These are phyloP conservation scores for Leccinum truebloodii DNA, from an alignment of 768 basidiomycete species.

Conservation along the genomic window DNA sequence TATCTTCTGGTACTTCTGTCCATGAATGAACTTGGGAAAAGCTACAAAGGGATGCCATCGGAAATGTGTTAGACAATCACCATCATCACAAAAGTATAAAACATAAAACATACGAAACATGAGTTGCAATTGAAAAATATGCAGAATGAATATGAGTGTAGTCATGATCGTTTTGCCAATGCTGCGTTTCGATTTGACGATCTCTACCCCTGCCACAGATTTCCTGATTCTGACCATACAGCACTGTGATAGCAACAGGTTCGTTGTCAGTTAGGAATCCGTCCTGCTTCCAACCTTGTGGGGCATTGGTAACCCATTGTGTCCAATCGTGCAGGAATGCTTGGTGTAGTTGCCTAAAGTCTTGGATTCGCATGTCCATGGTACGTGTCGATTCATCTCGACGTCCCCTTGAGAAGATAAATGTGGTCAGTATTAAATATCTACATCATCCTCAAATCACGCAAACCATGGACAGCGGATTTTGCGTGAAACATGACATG, in stretches of 20 bases:
- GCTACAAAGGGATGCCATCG: neutral
- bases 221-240: neutral
- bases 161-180: neutral
- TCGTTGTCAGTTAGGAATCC: neutral
- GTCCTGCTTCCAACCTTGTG: neutral
- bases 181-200: neutral
- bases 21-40: neutral
- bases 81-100: too few species aligned
- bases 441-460: too few species aligned
- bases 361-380: neutral
- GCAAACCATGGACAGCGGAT: too few species aligned
- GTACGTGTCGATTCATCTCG: neutral
- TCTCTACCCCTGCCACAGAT: neutral
- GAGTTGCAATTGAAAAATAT: neutral
- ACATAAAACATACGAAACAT: neutral
- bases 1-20: neutral
- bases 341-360: neutral
- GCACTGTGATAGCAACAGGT: neutral
- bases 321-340: neutral
- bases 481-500: too few species aligned
- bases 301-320: neutral
- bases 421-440: too few species aligned
- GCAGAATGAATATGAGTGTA: neutral
- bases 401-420: too few species aligned
- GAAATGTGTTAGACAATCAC: too few species aligned